These are phyloP conservation scores for Fusarium sp. DNA, from an alignment of 2,329 filamentous ascomycete genomes.

Conservation along the genomic window DNA sequence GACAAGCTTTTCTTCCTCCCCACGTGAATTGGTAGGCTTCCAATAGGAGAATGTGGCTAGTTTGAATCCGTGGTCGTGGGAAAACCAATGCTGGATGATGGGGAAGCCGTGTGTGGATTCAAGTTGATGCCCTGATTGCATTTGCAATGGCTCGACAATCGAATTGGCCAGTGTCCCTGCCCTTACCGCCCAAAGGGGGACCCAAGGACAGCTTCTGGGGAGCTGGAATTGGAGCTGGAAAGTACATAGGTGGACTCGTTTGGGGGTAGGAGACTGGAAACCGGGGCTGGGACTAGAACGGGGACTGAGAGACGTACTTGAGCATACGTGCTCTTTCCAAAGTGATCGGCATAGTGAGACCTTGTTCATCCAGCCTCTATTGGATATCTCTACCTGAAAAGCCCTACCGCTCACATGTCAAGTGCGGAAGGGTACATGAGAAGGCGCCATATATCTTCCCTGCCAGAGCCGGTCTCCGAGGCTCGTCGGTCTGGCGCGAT, in stretches of 20 bases:
- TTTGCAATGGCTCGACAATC: constrained; percentile 39
- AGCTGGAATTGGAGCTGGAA: constrained; percentile 33
- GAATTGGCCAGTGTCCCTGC: constrained; percentile 40
- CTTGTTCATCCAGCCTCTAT: constrained; percentile 34
- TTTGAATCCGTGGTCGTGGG: constrained; percentile 35
- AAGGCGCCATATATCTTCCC: constrained; percentile 33
- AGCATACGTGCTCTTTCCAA: constrained; percentile 34
- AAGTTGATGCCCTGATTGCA: constrained; percentile 44
- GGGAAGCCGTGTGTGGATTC: constrained; percentile 42
- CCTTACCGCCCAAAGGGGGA: constrained; percentile 42
- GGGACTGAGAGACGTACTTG: constrained; percentile 33
- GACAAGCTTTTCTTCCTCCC: constrained; percentile 37
- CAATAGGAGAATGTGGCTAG: constrained; percentile 38
- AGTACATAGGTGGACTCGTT: constrained; percentile 37
- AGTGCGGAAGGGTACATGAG: constrained; percentile 37
- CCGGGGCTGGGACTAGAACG: constrained; percentile 29
- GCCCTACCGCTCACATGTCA: constrained; percentile 45
- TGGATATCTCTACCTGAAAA: constrained; percentile 36
- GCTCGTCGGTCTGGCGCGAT: constrained; percentile 37
- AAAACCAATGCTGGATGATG: constrained; percentile 41
- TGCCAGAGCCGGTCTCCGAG: constrained; percentile 6
- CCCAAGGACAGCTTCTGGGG: constrained; percentile 26
- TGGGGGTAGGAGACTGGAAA: constrained; percentile 25
- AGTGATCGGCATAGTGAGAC: constrained; percentile 39
- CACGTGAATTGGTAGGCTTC: constrained; percentile 42